A percentile compares a stretch with the other conserved stretches of the same genome.
phyloP scores from a whole-genome alignment of 768 basidiomycete genomes.

The Leccinum aurantiacum region DNA sequence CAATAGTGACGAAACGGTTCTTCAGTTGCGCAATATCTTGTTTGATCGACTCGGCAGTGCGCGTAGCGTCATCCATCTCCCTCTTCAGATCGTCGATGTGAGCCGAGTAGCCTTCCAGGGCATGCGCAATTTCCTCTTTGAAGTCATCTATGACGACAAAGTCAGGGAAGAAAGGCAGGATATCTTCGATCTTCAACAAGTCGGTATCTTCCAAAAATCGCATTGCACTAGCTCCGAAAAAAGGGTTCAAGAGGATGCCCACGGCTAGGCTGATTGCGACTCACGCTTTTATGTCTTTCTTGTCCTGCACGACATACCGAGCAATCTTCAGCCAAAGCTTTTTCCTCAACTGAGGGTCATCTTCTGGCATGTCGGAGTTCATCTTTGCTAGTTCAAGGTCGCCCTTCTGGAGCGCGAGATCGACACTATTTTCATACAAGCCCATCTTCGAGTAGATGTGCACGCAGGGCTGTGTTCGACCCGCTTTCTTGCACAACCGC shows the following conservation, averaged over 20 bases:
- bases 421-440: constrained; percentile 93
- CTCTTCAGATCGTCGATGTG: constrained; percentile 87
- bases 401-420: constrained; percentile 90
- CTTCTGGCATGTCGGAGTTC: constrained; percentile 93
- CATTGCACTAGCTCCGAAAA: constrained; percentile 72
- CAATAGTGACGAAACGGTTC: constrained; percentile 90
- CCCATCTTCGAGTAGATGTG: constrained; percentile 98
- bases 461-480: constrained; percentile 85
- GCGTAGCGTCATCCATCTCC: constrained; percentile 97
- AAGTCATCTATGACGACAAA: constrained; percentile 99
- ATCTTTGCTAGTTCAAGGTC: constrained; percentile 94
- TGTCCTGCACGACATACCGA: constrained; percentile 96
- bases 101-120: constrained; percentile 89
- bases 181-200: constrained; percentile 96
- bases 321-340: constrained; percentile 99
- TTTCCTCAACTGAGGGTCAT: constrained; percentile 82
- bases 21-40: constrained; percentile 82
- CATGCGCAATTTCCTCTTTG: constrained; percentile 97
- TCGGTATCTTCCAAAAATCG: constrained; percentile 92
- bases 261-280: constrained; percentile 34
- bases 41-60: constrained; percentile 90
- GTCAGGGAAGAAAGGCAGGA: constrained; percentile 99
- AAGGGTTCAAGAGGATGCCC: not conserved
- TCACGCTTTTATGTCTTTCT: constrained; percentile 97
- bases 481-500: constrained; percentile 82